Evolutionary conservation across 805 yeast species (phyloP).

Genomic region (Jamesozyma rosinii): DNA sequence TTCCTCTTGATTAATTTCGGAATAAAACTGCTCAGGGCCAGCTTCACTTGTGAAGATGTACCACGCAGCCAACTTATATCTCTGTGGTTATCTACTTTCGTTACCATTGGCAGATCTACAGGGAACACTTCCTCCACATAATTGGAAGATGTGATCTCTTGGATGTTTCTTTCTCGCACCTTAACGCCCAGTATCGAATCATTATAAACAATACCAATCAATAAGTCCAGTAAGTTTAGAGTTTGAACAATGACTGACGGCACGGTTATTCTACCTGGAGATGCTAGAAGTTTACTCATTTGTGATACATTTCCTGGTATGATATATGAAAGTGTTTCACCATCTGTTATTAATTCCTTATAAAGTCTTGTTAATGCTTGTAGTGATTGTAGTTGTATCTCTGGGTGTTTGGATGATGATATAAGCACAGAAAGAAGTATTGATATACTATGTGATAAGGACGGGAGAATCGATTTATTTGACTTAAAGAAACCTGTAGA

Average conservation of each 20-base stretch:
- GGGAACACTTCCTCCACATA: background rate
- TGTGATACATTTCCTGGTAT: constrained; percentile 45
- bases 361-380: constrained; percentile 31
- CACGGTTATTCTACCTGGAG: constrained; percentile 30
- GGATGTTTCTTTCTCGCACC: background rate
- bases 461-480: constrained; percentile 26
- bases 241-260: constrained; percentile 30
- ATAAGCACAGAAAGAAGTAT: constrained; percentile 33
- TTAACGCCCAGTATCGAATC: constrained; percentile 33
- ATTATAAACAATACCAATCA: constrained; percentile 33
- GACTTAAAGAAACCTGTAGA: constrained; percentile 11
- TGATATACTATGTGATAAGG: constrained; percentile 41
- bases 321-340: constrained; percentile 41
- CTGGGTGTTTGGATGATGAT: constrained; percentile 19
- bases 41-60: constrained; percentile 41
- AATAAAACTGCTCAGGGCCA: constrained; percentile 35
- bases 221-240: constrained; percentile 24
- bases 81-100: constrained; percentile 27
- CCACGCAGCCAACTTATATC: constrained; percentile 47
- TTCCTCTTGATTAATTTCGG: constrained; percentile 20
- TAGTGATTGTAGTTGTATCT: constrained; percentile 30
- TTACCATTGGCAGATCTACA: background rate
- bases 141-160: background rate
- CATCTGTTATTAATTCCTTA: constrained; percentile 33
- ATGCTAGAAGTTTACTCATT: constrained; percentile 32